Conservation (phyloP, 2,329 filamentous ascomycete species). For the Paradendryphiella salina region DNA sequence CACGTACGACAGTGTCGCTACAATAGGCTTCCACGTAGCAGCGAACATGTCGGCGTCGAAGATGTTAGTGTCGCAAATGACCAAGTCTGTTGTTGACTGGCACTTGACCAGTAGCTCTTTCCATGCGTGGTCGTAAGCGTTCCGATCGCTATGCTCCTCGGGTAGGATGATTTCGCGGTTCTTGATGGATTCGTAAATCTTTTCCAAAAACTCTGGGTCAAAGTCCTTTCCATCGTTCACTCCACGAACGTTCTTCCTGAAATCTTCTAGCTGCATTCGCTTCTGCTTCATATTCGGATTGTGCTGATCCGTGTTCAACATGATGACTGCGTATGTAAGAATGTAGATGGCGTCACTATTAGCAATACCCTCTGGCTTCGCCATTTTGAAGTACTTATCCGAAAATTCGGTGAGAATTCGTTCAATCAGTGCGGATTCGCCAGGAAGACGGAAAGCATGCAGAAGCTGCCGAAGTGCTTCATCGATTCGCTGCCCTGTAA, state of each 20-base stretch:
- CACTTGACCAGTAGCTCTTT: constrained; percentile 89
- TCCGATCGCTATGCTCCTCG: constrained; percentile 94
- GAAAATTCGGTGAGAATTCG: constrained; percentile 86
- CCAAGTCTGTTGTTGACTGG: constrained; percentile 70
- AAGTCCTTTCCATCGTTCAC: constrained; percentile 88
- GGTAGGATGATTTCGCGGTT: constrained; percentile 94
- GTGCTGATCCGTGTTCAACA: constrained; percentile 96
- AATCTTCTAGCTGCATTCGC: constrained; percentile 83
- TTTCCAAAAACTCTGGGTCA: constrained; percentile 76
- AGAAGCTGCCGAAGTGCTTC: constrained; percentile 87
- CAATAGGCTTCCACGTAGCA: constrained; percentile 90
- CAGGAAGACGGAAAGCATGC: constrained; percentile 88
- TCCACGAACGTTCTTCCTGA: constrained; percentile 85
- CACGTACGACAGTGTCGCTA: constrained; percentile 94
- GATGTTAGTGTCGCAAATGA: constrained; percentile 85
- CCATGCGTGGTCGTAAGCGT: constrained; percentile 97
- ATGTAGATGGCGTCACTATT: constrained; percentile 89
- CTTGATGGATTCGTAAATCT: constrained; percentile 89
- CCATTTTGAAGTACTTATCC: constrained; percentile 76
- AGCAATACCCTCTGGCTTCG: constrained; percentile 72
- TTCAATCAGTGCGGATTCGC: constrained; percentile 90
- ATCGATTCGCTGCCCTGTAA: constrained; percentile 81
- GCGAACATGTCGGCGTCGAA: constrained; percentile 98
- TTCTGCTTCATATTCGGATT: constrained; percentile 86
- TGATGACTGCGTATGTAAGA: constrained; percentile 92